These are phyloP conservation scores for Colletotrichum sublineola DNA, from an alignment of 2,329 filamentous ascomycete genomes.

Conservation along the genomic window DNA sequence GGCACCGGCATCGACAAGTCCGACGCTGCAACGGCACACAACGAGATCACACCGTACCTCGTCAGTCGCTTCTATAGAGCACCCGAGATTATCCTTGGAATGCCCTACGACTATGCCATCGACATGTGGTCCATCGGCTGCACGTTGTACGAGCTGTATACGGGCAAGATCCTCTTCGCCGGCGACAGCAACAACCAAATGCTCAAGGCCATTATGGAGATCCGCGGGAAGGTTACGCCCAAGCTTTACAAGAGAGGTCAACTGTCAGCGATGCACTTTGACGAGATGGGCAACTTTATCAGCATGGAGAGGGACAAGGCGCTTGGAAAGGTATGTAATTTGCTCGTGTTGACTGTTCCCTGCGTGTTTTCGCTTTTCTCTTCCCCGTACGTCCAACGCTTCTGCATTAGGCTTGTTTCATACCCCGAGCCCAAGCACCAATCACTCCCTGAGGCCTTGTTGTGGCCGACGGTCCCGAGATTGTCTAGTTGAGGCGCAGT, in stretches of 20 bases:
- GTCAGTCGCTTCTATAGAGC: slow-evolving; percentile 98
- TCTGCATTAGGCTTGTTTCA: slow-evolving; percentile 32
- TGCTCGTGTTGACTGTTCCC: slow-evolving; percentile 42
- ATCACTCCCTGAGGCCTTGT: slow-evolving; percentile 22
- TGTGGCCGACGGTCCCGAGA: slow-evolving; percentile 38
- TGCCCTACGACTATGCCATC: slow-evolving; percentile 92
- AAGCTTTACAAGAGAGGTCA: slow-evolving; percentile 89
- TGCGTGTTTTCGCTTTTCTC: slow-evolving; percentile 24
- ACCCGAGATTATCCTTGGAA: slow-evolving; percentile 96
- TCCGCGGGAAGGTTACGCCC: slow-evolving; percentile 89
- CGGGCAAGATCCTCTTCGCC: slow-evolving; percentile 96
- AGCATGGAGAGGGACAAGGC: slow-evolving; percentile 90
- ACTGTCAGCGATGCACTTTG: slow-evolving; percentile 83
- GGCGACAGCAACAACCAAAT: slow-evolving; percentile 98
- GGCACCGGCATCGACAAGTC: slow-evolving; percentile 94
- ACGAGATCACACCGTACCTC: slow-evolving; percentile 92
- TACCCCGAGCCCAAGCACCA: slow-evolving; percentile 8
- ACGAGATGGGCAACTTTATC: slow-evolving; percentile 85
- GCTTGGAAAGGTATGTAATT: slow-evolving; percentile 78
- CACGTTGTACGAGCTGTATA: slow-evolving; percentile 96
- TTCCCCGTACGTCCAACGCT: slow-evolving; percentile 28
- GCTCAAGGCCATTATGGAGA: slow-evolving; percentile 96
- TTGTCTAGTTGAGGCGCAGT: slow-evolving; percentile 25
- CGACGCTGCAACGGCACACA: slow-evolving; percentile 78
- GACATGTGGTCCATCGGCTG: slow-evolving; percentile 99